A percentile compares a stretch with the other conserved stretches of the same genome.
phyloP scores from a whole-genome alignment of 345 rosid species.

The Gossypium australe region DNA sequence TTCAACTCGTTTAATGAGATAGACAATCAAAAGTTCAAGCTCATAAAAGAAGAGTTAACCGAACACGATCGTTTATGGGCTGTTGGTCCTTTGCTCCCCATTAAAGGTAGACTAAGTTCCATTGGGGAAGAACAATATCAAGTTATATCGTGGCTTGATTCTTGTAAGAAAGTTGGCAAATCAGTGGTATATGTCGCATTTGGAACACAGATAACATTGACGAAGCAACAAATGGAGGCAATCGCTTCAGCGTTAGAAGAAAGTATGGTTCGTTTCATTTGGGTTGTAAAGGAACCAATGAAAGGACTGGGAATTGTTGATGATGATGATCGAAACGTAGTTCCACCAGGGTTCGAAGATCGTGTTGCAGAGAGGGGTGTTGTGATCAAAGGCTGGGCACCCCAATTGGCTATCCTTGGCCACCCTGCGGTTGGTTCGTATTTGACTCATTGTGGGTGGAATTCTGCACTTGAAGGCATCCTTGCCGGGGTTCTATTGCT shows the following conservation, averaged over 20 bases:
- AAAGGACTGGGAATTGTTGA: background rate
- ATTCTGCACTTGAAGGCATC: constrained; percentile 44
- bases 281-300: constrained; percentile 34
- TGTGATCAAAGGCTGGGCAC: constrained; percentile 51
- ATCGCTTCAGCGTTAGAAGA: constrained; percentile 41
- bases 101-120: constrained; percentile 35
- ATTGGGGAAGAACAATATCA: constrained; percentile 1
- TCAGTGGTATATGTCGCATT: constrained; percentile 63
- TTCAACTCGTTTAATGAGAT: constrained; percentile 42
- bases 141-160: constrained; percentile 53
- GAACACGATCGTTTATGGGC: constrained; percentile 31
- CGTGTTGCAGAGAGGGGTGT: constrained; percentile 46
- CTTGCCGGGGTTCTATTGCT: constrained; percentile 46
- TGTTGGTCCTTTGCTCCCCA: constrained; percentile 47
- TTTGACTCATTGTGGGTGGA: constrained; percentile 70
- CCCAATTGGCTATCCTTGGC: constrained; percentile 36
- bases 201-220: constrained; percentile 50
- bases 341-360: constrained; percentile 36
- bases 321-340: background rate
- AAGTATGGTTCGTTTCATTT: constrained; percentile 44
- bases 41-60: constrained; percentile 15
- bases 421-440: constrained; percentile 51
- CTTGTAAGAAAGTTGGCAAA: constrained; percentile 19
- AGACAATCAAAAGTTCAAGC: constrained; percentile 36
- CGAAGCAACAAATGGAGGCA: constrained; percentile 31